These are phyloP conservation scores for Tulasnella sp. DNA, from an alignment of 768 basidiomycete genomes.

Conservation along the genomic window DNA sequence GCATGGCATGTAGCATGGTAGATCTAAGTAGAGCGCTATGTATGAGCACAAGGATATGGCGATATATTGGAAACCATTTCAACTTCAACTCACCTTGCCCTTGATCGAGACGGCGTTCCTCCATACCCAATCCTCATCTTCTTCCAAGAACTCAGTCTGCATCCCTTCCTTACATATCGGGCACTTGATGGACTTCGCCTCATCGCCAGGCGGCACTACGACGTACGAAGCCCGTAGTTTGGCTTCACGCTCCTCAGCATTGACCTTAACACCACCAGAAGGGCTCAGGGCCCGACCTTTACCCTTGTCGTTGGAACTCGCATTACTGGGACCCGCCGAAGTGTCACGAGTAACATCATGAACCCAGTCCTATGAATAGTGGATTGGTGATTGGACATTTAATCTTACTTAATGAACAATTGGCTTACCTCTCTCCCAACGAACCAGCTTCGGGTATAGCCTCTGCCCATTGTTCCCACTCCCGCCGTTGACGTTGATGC, in stretches of 20 bases:
- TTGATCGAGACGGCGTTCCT: constrained; percentile 79
- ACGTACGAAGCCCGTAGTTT: constrained; percentile 70
- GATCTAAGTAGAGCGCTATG: constrained; percentile 56
- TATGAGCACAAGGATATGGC: no score
- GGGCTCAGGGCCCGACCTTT: constrained; percentile 52
- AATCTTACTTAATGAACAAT: constrained; percentile 19
- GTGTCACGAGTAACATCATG: constrained; percentile 47
- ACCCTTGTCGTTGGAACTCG: constrained; percentile 38
- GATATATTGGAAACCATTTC: no score
- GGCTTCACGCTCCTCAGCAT: constrained; percentile 61
- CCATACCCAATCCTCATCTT: constrained; percentile 99
- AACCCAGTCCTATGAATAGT: constrained; percentile 67
- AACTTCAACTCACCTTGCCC: constrained; percentile 54
- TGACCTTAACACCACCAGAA: constrained; percentile 41
- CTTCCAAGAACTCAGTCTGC: constrained; percentile 85
- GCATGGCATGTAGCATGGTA: constrained; percentile 93
- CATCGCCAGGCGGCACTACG: constrained; percentile 81
- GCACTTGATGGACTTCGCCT: constrained; percentile 74
- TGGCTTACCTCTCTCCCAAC: constrained; percentile 69
- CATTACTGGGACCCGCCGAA: constrained; percentile 5
- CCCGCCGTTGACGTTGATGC: constrained; percentile 35
- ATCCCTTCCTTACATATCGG: constrained; percentile 93
- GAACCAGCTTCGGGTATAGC: constrained; percentile 87
- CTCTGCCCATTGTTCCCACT: constrained; percentile 45
- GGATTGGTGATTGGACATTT: constrained; percentile 20